Evolutionary conservation across 2,329 filamentous ascomycete genomes (phyloP), one percentile per base, ranked within the genome.

Genomic region (Pestalotiopsis sp.): DNA sequence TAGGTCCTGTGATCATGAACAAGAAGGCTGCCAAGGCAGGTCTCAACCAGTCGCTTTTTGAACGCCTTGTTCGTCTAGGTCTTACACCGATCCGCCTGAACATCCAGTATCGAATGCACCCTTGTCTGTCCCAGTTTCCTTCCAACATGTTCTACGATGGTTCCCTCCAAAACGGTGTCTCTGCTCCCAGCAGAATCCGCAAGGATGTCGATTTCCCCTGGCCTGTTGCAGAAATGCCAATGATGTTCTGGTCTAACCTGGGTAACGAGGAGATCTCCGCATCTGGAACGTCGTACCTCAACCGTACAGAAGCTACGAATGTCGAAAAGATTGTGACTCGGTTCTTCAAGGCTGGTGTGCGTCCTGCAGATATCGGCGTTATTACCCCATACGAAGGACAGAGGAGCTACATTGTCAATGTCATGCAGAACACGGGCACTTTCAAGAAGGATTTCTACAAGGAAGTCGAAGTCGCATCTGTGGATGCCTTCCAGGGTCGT

Each of bases 91-190:
- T 98, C 74, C 93, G 95, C 66, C 88, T 99, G 67, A 97, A 97
- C 75, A 95, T 97, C 49, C 96, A 99, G 80, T 99, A 99, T 80
- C 95, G 96, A 78, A 99, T 99, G 96, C 96, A 99, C 77, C 96
- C 96, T 31, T 98, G 95, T 77, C 87, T 99, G 57, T 98, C 96
- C 1, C 93, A 97, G 76, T 99, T 99, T 76, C 96, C 96, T 0
- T 98, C 95, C 69, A 98, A 98, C 83, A 98, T 99, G 96, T 99
- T 99, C 81, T 99, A 99, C 81, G 96, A 98, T 76, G 96, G 96
- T 23, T 96, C 94, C 68, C 87, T 99, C 67, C 96, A 99, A 81
- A 99, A 99, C 75, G 96, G 96, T 77, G 93, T 99, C 61, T 97
- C 95, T 0, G 93, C 93, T 78, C 91, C 93, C 73, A 92, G 97